Evolutionary conservation across 306 rosid genomes (phyloP).

Genomic region (Dalbergia cochinchinensis): DNA sequence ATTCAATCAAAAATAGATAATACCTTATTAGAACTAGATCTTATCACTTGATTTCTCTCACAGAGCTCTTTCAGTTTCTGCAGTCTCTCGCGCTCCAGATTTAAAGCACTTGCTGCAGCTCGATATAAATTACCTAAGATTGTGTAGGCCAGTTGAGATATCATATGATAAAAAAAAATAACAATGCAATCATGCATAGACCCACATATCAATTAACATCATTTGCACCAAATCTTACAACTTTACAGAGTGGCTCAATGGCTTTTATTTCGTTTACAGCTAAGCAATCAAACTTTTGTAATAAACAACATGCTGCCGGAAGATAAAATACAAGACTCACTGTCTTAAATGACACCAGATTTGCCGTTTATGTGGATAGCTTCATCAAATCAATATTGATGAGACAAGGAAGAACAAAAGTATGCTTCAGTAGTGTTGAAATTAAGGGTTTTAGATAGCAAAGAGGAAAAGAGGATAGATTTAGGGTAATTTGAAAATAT

Average conservation of each 20-base stretch:
- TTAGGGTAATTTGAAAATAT: no score
- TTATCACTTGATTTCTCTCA: conserved; percentile 62
- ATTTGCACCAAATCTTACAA: conserved; percentile 27
- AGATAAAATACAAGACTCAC: conserved; percentile 1
- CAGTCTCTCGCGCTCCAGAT: conserved; percentile 71
- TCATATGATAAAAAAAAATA: conserved; percentile 33
- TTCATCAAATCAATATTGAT: conserved; percentile 26
- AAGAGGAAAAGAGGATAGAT: no score
- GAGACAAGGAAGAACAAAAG: conserved; percentile 25
- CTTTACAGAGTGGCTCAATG: conserved; percentile 11
- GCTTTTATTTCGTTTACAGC: background rate
- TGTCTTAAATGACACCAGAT: conserved; percentile 19
- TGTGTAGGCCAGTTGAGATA: conserved; percentile 35
- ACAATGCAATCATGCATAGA: background rate
- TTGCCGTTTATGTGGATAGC: conserved; percentile 3
- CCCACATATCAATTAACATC: conserved; percentile 3
- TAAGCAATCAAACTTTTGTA: conserved; percentile 30
- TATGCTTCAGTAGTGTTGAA: background rate
- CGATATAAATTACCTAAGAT: conserved; percentile 64
- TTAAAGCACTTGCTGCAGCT: conserved; percentile 76
- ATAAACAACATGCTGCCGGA: background rate
- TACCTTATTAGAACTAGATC: conserved; percentile 72
- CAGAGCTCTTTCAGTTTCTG: conserved; percentile 68
- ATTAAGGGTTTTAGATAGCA: no score
- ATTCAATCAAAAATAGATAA: conserved; percentile 29